A percentile compares a stretch with the other conserved stretches of the same genome.
phyloP scores from a whole-genome alignment of 1,139 yeast species.

The Pneumocystis canis region DNA sequence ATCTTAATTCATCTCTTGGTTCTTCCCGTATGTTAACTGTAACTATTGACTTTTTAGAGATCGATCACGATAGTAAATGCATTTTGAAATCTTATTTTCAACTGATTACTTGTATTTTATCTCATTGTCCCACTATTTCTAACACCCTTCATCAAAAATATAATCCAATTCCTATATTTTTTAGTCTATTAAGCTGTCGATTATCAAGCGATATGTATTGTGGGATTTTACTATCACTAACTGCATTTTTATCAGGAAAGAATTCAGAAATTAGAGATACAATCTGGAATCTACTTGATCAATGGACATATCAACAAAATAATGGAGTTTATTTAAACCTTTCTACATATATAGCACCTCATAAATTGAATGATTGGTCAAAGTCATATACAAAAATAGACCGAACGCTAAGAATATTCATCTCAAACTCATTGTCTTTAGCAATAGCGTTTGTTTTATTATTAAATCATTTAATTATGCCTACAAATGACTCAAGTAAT shows the following conservation, averaged over 20 bases:
- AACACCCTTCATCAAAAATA: slow-evolving; percentile 24
- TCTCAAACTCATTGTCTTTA: slow-evolving; percentile 22
- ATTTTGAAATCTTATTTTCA: slow-evolving; percentile 60
- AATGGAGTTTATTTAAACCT: slow-evolving; percentile 16
- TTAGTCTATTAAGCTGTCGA: slow-evolving; percentile 31
- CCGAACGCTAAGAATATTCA: slow-evolving; percentile 17
- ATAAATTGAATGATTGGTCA: slow-evolving; percentile 6
- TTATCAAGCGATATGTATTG: slow-evolving; percentile 45
- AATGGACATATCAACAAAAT: slow-evolving; percentile 45
- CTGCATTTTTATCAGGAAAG: slow-evolving; percentile 5
- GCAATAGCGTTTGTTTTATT: slow-evolving; percentile 50
- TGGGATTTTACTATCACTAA: slow-evolving; percentile 12
- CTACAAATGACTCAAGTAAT: slow-evolving; percentile 21
- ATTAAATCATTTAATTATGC: slow-evolving; percentile 30
- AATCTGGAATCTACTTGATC: slow-evolving; percentile 10
- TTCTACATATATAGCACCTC: slow-evolving; percentile 11
- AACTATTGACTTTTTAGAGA: slow-evolving; percentile 28
- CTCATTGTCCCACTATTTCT: slow-evolving; percentile 30
- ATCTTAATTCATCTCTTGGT: slow-evolving; percentile 1
- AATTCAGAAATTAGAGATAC: neutral
- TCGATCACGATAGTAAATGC: slow-evolving; percentile 71
- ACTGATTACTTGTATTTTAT: slow-evolving; percentile 37
- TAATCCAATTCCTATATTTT: slow-evolving; percentile 18
- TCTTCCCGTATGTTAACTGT: slow-evolving; percentile 8
- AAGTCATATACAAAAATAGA: slow-evolving; percentile 21